phyloP scores from a whole-genome alignment of 2,329 filamentous ascomycete genomes.

The Arthrinium phaeospermum region DNA sequence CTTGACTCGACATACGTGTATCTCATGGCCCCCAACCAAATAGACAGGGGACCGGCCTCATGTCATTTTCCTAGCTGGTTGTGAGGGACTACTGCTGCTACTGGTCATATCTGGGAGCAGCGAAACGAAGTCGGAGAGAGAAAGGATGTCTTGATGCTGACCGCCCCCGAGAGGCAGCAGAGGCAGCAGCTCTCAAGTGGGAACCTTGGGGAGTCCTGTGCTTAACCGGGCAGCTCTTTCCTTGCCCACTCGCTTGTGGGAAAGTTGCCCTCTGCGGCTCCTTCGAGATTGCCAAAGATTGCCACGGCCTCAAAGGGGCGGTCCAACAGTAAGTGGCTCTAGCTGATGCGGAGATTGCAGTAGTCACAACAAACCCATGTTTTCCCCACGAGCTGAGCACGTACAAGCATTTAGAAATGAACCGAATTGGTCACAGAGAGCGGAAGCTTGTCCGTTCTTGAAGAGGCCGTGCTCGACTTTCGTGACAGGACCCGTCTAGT shows the following conservation, averaged over 20 bases:
- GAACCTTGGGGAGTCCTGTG: slow-evolving; percentile 37
- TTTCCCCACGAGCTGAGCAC: slow-evolving; percentile 44
- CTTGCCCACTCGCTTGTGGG: slow-evolving; percentile 26
- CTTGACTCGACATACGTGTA: slow-evolving; percentile 64
- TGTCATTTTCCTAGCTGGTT: slow-evolving; percentile 22
- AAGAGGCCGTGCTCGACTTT: slow-evolving; percentile 26
- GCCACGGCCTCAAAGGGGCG: slow-evolving; percentile 18
- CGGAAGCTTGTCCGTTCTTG: slow-evolving; percentile 33
- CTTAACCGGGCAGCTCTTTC: slow-evolving; percentile 38
- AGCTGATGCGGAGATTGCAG: slow-evolving; percentile 45
- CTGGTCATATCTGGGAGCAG: slow-evolving; percentile 29
- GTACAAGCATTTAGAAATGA: slow-evolving; percentile 47
- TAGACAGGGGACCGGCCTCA: slow-evolving; percentile 29
- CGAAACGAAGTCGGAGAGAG: slow-evolving; percentile 27
- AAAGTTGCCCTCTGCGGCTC: slow-evolving; percentile 37
- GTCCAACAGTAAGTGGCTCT: slow-evolving; percentile 32
- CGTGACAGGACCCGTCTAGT: slow-evolving; percentile 23
- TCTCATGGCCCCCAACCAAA: slow-evolving; percentile 35
- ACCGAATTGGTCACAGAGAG: slow-evolving; percentile 45
- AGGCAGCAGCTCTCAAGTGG: slow-evolving; percentile 35
- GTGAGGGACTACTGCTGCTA: slow-evolving; percentile 29
- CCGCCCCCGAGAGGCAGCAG: slow-evolving; percentile 36
- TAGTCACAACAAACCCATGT: slow-evolving; percentile 46
- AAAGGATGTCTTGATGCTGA: slow-evolving; percentile 36
- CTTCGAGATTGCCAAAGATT: slow-evolving; percentile 47